Conservation (phyloP, 2,329 filamentous ascomycete genomes). For the Fusarium sp. region DNA sequence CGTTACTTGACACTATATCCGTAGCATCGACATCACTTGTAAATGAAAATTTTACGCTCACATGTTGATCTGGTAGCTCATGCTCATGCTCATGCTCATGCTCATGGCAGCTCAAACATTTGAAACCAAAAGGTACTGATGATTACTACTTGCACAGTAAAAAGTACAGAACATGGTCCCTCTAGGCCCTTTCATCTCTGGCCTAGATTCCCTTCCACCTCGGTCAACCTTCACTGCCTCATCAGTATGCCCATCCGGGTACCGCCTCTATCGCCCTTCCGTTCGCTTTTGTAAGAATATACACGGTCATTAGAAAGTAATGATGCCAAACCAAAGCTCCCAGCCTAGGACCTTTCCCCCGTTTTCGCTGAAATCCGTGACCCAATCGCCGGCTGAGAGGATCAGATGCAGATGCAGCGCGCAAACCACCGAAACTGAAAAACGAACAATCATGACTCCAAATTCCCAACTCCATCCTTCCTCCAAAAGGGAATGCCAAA, state of each 20-base stretch:
- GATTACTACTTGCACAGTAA: constrained; percentile 42
- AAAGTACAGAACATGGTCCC: constrained; percentile 42
- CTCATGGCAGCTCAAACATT: background rate
- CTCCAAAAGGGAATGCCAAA: constrained; percentile 46
- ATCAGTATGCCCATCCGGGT: constrained; percentile 30
- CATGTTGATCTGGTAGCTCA: constrained; percentile 19
- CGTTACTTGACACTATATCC: constrained; percentile 22
- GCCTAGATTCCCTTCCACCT: constrained; percentile 22
- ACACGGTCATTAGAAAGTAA: constrained; percentile 47
- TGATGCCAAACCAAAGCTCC: constrained; percentile 46
- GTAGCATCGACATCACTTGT: background rate
- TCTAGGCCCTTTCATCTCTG: constrained; percentile 25
- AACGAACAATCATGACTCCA: constrained; percentile 49
- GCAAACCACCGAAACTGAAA: constrained; percentile 47
- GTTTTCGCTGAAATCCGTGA: constrained; percentile 44
- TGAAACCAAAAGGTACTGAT: constrained; percentile 38
- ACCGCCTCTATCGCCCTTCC: constrained; percentile 38
- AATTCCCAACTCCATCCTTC: constrained; percentile 47
- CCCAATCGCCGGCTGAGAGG: constrained; percentile 43
- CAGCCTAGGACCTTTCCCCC: constrained; percentile 42
- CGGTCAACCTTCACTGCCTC: constrained; percentile 30
- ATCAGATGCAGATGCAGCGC: constrained; percentile 48
- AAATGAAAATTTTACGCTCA: constrained; percentile 3
- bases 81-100: no score
- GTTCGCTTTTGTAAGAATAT: constrained; percentile 46